These are phyloP conservation scores for Diversispora epigaea DNA, from an alignment of 192 early-diverging fungal genomes.

Conservation along the genomic window DNA sequence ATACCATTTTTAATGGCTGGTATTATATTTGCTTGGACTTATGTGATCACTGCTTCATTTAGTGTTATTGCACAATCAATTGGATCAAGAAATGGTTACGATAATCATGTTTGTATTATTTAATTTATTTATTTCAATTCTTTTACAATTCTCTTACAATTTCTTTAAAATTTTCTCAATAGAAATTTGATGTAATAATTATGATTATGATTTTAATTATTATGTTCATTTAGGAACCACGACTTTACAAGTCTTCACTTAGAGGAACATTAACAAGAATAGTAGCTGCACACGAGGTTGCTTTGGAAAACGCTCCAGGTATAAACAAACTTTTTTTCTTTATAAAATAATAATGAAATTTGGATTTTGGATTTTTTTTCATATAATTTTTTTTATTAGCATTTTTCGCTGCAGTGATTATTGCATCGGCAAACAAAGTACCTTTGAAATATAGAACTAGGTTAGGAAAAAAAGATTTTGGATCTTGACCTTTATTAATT, in stretches of 20 bases:
- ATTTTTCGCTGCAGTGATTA: conserved; percentile 28
- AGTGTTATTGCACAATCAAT: conserved; percentile 25
- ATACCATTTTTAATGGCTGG: conserved; percentile 25
- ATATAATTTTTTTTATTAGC: background rate
- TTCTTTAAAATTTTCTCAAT: background rate
- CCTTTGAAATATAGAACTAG: conserved; percentile 15
- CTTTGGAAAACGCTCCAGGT: conserved; percentile 29
- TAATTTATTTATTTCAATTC: background rate
- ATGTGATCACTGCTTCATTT: conserved; percentile 19
- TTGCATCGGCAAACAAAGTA: conserved; percentile 20
- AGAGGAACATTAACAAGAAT: conserved; percentile 22
- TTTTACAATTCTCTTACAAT: too few relatives aligned
- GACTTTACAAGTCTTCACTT: background rate
- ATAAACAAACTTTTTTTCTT: too few relatives aligned
- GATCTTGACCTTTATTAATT: background rate
- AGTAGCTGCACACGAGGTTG: conserved; percentile 19
- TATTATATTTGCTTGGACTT: conserved; percentile 19
- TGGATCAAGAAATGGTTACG: conserved; percentile 18
- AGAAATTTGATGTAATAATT: too few relatives aligned
- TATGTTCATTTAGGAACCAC: conserved; percentile 16
- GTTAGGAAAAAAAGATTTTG: background rate
- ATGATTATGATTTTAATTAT: background rate
- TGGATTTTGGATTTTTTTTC: background rate
- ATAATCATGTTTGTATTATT: conserved; percentile 18
- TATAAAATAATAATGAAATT: background rate